Conservation (phyloP, 176 grass and related monocot genomes). For the Oryza meyeriana region DNA sequence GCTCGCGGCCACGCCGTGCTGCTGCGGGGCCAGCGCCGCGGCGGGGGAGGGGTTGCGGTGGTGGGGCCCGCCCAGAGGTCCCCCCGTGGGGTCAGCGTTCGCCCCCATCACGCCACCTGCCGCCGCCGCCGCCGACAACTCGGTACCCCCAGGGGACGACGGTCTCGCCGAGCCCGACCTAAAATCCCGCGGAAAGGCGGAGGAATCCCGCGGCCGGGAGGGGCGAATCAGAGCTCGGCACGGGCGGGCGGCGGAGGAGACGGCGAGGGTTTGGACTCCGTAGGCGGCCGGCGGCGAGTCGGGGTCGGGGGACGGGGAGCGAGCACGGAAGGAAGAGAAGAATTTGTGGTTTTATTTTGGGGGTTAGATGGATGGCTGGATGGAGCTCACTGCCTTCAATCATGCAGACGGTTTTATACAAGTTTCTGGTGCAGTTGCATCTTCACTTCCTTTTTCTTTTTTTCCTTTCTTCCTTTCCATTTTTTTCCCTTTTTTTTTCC, state of each 20-base stretch:
- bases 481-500: too few relatives aligned
- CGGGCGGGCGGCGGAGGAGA: neutral
- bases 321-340: neutral
- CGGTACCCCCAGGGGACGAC: neutral
- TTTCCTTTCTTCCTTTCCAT: too few relatives aligned
- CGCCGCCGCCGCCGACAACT: neutral
- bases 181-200: neutral
- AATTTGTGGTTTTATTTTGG: neutral
- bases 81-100: slow-evolving; percentile 48
- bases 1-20: slow-evolving; percentile 15
- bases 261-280: neutral
- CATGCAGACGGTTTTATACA: neutral
- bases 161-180: neutral
- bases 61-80: slow-evolving; percentile 21
- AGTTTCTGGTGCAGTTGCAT: neutral
- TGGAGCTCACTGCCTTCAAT: neutral
- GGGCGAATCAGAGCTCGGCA: neutral
- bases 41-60: slow-evolving; percentile 15
- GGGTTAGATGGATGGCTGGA: neutral
- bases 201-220: neutral
- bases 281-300: slow-evolving; percentile 20
- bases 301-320: neutral
- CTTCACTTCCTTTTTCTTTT: neutral
- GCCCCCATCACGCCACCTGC: slow-evolving; percentile 36
- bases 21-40: neutral